Base-by-base conservation (phyloP, 2,329 filamentous ascomycete genomes). In the Fusarium illudens region DNA sequence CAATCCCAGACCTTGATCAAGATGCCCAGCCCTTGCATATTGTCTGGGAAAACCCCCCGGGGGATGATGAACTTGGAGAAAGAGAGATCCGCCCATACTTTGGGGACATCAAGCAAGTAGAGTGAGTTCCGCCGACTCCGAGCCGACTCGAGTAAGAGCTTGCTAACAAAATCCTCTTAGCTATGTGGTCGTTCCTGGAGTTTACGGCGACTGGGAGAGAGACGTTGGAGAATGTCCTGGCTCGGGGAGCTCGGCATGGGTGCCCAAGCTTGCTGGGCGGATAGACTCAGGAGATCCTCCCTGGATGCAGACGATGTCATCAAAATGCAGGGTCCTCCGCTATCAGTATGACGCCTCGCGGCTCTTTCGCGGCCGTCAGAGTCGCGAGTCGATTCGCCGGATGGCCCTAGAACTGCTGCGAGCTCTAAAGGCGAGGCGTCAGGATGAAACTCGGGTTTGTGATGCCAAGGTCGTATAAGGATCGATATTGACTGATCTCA, bases 171-270 rank as follows among this genome's bases (percentile, higher is more conserved):
- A 10, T 17, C 29, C 15, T 1, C 15, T 2, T 0, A 61, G 58
- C 7, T 58, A 50, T 4, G 7, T 61, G 0, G 22, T 44, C 1
- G 8, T 59, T 15, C 44, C 58, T 0, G 58, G 58, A 20, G 27
- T 51, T 6, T 51, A 30, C 4, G 34, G 13, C 0, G 9, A 20
- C 1, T 17, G 17, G 54, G 4, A 4, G 0, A 17, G 3, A 0
- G 19, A 44, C 3, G 17, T 29, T 7, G 44, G 17, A 17, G 1
- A 20, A 6, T 51, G 42, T 5, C 22, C 34, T 20, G 58, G 58
- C 10, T 59, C 58, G 12, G 54, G 34, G 11, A 59, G 54, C 11
- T 61, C 58, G 5, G 22, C 54, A 1, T 59, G 58, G 58, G 29
- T 61, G 0, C 3, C 6, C 0, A 5, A 17, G 8, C 22, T 58